Conservation (phyloP, 192 early-diverging fungal species). For the Phlyctochytrium arcticum region DNA sequence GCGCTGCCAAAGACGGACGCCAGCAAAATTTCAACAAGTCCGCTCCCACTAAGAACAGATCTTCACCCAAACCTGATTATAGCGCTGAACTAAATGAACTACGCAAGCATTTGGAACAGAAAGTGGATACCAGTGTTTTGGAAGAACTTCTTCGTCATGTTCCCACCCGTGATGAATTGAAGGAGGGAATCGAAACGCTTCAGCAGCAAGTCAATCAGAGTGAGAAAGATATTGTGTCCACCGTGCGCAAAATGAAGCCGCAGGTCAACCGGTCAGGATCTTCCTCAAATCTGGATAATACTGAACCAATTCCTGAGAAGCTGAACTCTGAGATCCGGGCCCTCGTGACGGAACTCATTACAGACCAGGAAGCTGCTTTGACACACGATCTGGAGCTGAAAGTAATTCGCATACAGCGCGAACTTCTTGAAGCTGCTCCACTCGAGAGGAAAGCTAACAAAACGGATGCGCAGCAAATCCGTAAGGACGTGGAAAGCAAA, state of each 20-base stretch:
- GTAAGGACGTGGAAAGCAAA: background rate
- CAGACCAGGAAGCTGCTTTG: background rate
- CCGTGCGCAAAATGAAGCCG: background rate
- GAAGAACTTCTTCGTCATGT: constrained; percentile 46
- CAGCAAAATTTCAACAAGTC: too few relatives aligned
- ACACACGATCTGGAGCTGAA: background rate
- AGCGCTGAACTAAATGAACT: background rate
- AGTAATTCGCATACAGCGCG: background rate
- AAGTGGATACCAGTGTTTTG: constrained; percentile 42
- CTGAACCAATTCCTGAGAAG: background rate
- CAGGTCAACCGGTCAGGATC: background rate
- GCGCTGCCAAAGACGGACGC: too few relatives aligned
- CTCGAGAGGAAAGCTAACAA: background rate
- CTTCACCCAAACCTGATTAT: too few relatives aligned
- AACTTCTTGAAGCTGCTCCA: background rate
- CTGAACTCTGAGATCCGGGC: background rate
- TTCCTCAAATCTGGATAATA: background rate
- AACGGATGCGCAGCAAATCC: background rate
- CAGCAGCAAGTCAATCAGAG: background rate
- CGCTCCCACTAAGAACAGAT: too few relatives aligned
- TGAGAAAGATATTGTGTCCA: background rate
- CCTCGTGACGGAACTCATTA: background rate
- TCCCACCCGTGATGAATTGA: constrained; percentile 44
- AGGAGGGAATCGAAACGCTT: constrained; percentile 5
- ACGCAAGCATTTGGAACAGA: constrained; percentile 23